phyloP scores from a whole-genome alignment of 768 basidiomycete species.

The Boletus reticuloceps region DNA sequence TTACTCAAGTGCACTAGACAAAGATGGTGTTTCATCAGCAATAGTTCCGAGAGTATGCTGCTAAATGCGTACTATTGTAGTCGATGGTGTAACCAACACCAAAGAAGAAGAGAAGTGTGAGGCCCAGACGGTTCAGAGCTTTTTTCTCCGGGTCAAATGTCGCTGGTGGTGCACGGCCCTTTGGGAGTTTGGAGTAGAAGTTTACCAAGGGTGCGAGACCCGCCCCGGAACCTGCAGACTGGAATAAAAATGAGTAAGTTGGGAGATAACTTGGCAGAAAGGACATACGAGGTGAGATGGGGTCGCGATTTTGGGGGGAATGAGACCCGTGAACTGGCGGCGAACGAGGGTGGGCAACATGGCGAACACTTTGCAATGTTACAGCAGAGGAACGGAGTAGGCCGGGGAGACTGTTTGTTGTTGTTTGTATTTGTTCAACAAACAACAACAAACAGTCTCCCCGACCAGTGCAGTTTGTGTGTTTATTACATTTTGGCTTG shows the following conservation, averaged over 20 bases:
- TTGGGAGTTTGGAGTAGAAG: conserved; percentile 96
- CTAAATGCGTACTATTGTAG: conserved; percentile 72
- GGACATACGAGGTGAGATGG: conserved; percentile 74
- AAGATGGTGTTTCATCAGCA: conserved; percentile 6
- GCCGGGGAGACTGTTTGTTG: conserved; percentile 19
- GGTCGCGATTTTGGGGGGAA: conserved; percentile 95
- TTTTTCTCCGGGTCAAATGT: conserved; percentile 78
- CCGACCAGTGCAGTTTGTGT: no score
- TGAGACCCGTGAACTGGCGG: conserved; percentile 78
- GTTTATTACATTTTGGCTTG: no score
- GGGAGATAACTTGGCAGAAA: not conserved
- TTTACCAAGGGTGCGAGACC: conserved; percentile 84
- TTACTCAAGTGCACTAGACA: conserved; percentile 78
- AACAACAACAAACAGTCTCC: no score
- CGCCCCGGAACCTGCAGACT: conserved; percentile 82
- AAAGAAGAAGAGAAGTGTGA: conserved; percentile 61
- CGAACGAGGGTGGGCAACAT: conserved; percentile 87
- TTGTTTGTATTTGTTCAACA: no score
- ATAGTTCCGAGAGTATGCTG: not conserved
- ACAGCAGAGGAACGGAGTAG: conserved; percentile 15
- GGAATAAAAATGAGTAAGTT: conserved; percentile 12
- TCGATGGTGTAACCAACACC: conserved; percentile 75
- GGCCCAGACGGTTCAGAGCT: conserved; percentile 53
- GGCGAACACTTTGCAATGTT: conserved; percentile 14
- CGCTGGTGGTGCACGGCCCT: conserved; percentile 68